Evolutionary conservation across 2,329 filamentous ascomycete genomes (phyloP), one percentile per base, ranked within the genome.

Genomic region (Elsinoe ampelina): DNA sequence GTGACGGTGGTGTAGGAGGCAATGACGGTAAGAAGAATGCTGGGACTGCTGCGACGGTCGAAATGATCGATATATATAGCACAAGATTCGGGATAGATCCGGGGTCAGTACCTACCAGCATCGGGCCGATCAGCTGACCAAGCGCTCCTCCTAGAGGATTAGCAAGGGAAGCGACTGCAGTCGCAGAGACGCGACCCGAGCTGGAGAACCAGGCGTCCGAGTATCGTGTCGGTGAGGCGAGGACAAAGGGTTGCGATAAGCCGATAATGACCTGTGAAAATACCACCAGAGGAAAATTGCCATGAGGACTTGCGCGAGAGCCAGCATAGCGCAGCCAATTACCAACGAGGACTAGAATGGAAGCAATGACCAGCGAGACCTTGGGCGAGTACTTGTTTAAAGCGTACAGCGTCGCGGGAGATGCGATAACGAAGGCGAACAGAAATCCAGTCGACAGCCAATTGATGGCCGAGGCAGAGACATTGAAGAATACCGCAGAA

Each of bases 131-230:
- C 42, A 97, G 76, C 72, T 97, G 89, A 3, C 89, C 92, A 60
- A 96, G 73, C 5, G 92, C 92, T 19, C 87, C 91, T 12, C 92
- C 92, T 54, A 97, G 80, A 0, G 92, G 92, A 70, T 96, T 97
- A 3, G 92, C 89, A 58, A 97, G 73, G 59, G 84, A 91, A 19
- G 86, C 85, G 35, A 95, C 66, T 1, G 92, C 93, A 0, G 92
- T 97, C 15, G 92, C 92, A 55, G 86, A 85, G 11, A 95, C 87
- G 56, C 93, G 82, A 6, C 91, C 92, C 10, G 77, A 75, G 64
- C 87, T 84, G 1, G 89, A 91, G 72, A 97, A 97, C 93, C 93
- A 97, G 59, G 95, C 75, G 68, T 96, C 91, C 56, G 88, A 93
- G 72, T 95, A 98, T 60, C 89, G 79, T 0, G 93, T 92, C 0